These are phyloP conservation scores for Globisporangium iwayamae DNA, from an alignment of 352 stramenopile species.

Conservation along the genomic window DNA sequence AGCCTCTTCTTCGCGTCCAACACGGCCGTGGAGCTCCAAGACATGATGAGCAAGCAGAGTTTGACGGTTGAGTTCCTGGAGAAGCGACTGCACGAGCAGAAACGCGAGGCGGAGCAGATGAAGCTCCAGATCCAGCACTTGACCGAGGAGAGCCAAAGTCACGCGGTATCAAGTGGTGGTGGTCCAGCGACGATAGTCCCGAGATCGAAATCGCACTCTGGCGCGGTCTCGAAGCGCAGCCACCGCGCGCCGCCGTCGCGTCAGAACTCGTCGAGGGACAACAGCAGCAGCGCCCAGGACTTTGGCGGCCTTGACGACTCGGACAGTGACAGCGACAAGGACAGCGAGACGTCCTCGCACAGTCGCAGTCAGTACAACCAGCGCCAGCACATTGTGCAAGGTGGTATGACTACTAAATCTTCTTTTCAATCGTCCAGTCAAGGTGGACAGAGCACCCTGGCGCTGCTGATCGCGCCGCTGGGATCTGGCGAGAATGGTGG, in stretches of 20 bases:
- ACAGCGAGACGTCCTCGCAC: conserved; percentile 13
- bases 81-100: conserved; percentile 56
- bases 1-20: conserved; percentile 67
- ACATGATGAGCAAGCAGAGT: conserved; percentile 53
- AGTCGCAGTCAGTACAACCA: conserved; percentile 17
- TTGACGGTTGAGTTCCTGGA: conserved; percentile 51
- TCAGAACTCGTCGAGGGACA: not conserved
- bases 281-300: conserved; percentile 13
- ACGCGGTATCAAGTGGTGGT: conserved; percentile 2
- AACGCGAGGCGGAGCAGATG: conserved; percentile 45
- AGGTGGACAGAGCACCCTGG: conserved; percentile 6
- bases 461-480: conserved; percentile 12
- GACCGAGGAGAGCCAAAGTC: conserved; percentile 3
- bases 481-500: not conserved
- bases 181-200: conserved; percentile 13
- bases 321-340: conserved; percentile 50
- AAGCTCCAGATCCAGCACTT: conserved; percentile 42
- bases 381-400: conserved; percentile 7
- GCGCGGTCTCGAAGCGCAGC: conserved; percentile 7
- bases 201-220: conserved; percentile 30
- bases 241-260: not conserved
- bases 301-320: conserved; percentile 26
- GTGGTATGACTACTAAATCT: not conserved
- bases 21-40: conserved; percentile 53
- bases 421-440: not conserved